Percentiles rank a stretch among this genome's conserved stretches.
These are phyloP conservation scores for Pyrenula aspistea DNA, from an alignment of 495 filamentous ascomycete genomes.

Conservation along the genomic window DNA sequence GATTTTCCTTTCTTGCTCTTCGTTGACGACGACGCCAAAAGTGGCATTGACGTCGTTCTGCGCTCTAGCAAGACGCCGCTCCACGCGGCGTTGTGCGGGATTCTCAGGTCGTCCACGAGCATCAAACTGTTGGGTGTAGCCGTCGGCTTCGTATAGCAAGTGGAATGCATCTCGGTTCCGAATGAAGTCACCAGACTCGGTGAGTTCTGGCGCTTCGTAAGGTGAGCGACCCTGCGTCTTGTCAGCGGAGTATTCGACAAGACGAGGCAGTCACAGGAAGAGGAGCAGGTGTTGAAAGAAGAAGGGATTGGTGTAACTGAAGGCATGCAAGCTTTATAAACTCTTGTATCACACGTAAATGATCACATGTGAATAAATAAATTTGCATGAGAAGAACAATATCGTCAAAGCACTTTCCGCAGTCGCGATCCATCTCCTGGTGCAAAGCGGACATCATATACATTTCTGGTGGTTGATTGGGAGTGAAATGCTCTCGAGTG, in stretches of 20 bases:
- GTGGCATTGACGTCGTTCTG: conserved; percentile 48
- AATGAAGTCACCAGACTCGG: conserved; percentile 8
- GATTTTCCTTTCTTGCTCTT: conserved; percentile 4
- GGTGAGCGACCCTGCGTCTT: conserved; percentile 52
- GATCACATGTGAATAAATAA: too few relatives aligned
- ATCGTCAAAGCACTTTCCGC: too few relatives aligned
- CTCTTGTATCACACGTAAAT: too few relatives aligned
- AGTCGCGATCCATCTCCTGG: too few relatives aligned
- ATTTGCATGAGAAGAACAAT: too few relatives aligned
- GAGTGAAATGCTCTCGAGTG: too few relatives aligned
- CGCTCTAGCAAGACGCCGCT: conserved; percentile 32
- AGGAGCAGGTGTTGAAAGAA: too few relatives aligned
- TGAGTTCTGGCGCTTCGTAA: conserved; percentile 46
- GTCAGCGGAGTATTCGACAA: conserved; percentile 6
- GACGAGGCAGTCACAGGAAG: too few relatives aligned
- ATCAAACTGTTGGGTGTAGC: conserved; percentile 54
- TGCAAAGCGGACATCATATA: too few relatives aligned
- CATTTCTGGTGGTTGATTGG: too few relatives aligned
- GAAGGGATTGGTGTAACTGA: too few relatives aligned
- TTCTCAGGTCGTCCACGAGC: conserved; percentile 58
- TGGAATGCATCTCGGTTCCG: conserved; percentile 12
- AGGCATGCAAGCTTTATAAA: too few relatives aligned
- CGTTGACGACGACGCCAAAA: conserved; percentile 38
- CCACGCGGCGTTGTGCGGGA: conserved; percentile 33
- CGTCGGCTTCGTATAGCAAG: conserved; percentile 31